Percentiles rank a stretch among this genome's conserved stretches.
These are phyloP conservation scores for Colletotrichum lini DNA, from an alignment of 2,329 filamentous ascomycete species.

Conservation along the genomic window DNA sequence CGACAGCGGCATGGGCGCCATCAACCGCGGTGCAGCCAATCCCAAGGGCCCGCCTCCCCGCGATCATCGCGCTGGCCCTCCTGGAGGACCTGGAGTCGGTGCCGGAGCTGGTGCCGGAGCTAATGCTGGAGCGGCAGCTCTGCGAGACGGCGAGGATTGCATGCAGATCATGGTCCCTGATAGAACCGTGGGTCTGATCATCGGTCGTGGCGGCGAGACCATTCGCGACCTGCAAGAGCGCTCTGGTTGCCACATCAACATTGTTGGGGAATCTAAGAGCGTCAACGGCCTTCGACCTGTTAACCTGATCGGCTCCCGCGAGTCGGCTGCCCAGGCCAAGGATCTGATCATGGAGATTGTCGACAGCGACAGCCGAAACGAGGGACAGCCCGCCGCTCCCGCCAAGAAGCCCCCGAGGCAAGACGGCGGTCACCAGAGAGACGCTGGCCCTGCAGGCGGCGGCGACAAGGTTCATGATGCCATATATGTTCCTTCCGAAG, in stretches of 20 bases:
- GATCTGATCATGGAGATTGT: conserved; percentile 94
- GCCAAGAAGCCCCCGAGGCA: conserved; percentile 51
- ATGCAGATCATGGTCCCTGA: conserved; percentile 96
- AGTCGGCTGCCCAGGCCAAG: conserved; percentile 83
- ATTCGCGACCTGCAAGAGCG: conserved; percentile 93
- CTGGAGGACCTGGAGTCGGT: conserved; percentile 49
- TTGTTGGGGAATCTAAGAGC: conserved; percentile 93
- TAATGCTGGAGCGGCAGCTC: conserved; percentile 55
- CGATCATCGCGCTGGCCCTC: conserved; percentile 50
- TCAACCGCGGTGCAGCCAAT: conserved; percentile 59
- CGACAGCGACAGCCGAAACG: conserved; percentile 85
- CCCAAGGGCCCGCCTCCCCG: conserved; percentile 53
- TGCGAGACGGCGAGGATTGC: conserved; percentile 86
- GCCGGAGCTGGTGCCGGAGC: conserved; percentile 48
- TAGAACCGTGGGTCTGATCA: conserved; percentile 92
- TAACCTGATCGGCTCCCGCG: conserved; percentile 86
- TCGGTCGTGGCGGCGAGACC: conserved; percentile 93
- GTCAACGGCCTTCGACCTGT: conserved; percentile 91
- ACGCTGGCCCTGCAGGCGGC: conserved; percentile 52
- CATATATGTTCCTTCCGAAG: conserved; percentile 89
- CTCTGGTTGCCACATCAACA: conserved; percentile 96
- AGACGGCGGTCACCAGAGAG: conserved; percentile 51
- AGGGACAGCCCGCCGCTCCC: conserved; percentile 51
- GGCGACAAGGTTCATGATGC: conserved; percentile 84
- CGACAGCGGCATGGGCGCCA: conserved; percentile 75